Base-by-base conservation (phyloP, 768 basidiomycete species). In the Dentipellis fragilis region DNA sequence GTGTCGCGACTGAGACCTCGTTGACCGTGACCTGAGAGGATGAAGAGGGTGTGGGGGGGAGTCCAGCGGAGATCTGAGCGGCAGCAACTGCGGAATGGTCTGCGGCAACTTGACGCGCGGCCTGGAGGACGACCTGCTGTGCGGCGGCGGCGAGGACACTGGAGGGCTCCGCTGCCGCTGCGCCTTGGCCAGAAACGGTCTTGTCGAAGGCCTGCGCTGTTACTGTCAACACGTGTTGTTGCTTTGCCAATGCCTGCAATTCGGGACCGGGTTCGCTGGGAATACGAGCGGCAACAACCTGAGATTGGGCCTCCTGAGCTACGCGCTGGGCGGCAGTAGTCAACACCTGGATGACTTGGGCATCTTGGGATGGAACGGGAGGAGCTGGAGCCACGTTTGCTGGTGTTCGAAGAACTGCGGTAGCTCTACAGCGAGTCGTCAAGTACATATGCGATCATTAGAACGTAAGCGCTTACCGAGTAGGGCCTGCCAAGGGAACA, bases 111-210 rank as follows among this genome's bases (percentile, higher is more conserved):
- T 80, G 78, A 51, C 77, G 76, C 14, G 79, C 89, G 23, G 89
- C 89, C 64, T 87, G 83, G 36, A 89, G 75, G 48, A 92, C 89
- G 55, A 91, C 84, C 57, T 88, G 83, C 62, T 88, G 86, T 16
- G 87, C 89, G 4, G 88, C 89, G 11, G 80, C 82, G 5, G 85
- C 87, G 57, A 90, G 75, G 17, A 64, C 80, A 68, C 64, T 83
- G 68, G 69, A 69, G 52, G 73, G 75, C 58, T 79, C 77, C 39
- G 74, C 63, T 51, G 75, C 54, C 11, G 61, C 74, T 49, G 72
- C 77, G n/a, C 72, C 72, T 38, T 64, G 70, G n/a, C 68, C 63
- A 46, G 79, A 75, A 36, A 80, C 82, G 21, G 77, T 87, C 57
- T 80, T 78, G 66, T 88, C 85, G 61, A 89, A 81, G 12, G 88